Base-by-base conservation (phyloP, 495 filamentous ascomycete species). In the Talaromyces thailandensis region DNA sequence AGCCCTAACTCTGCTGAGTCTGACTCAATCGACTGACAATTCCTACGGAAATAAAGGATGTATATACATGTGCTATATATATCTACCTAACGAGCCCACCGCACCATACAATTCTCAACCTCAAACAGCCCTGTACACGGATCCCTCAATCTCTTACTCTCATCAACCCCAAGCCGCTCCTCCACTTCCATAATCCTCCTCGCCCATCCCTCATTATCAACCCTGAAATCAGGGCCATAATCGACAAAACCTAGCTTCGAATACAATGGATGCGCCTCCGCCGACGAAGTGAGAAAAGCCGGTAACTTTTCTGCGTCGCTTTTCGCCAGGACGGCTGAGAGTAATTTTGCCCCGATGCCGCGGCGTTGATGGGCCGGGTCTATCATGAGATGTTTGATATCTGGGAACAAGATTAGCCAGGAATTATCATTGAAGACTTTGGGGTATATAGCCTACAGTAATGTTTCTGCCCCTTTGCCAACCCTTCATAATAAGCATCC, bases 351-450 rank as follows among this genome's bases (percentile, higher is more conserved):
- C 6, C 58, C 58, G 25, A 60, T 45, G 21, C 58, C 58, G 6
- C 40, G 32, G 35, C 58, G 58, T 16, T 48, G 6, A 66, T 63
- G 29, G 60, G 59, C 5, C 25, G 25, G 40, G 43, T 64, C 25
- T 64, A 74, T 58, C 64, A 68, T 57, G 53, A 67, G 11, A 62
- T 74, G 16, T 75, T 66, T 64, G 48, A 69, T 35, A 18, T 56
- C 12, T 77, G 9, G 28, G 9, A n/a, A 21, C 24, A 4, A 51
- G 2, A 26, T 53, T 5, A 51, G 18, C 26, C 23, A 24, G 5
- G 8, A 6, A 16, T 24, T 53, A 1, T n/a, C 21, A 2, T 21
- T 21, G 6, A 14, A 3, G 4, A 26, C 26, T 9, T 25, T 11
- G 26, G 6, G 29, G 16, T 18, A 18, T 35, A 18, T 3, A 8